Evolutionary conservation across 1,284 basidiomycete species (phyloP).

Genomic region (Moniliophthora roreri): DNA sequence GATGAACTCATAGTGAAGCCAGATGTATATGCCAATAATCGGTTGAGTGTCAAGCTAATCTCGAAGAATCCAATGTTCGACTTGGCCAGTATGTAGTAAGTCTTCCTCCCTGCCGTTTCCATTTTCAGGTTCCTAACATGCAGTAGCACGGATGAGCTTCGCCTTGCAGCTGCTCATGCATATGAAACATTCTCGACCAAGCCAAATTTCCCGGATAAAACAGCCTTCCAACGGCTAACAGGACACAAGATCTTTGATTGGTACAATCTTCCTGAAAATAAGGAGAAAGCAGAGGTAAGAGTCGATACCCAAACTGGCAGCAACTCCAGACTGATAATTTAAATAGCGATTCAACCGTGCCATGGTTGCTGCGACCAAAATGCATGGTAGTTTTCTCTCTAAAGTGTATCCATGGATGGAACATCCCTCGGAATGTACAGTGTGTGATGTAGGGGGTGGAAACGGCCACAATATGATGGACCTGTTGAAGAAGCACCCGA

Average conservation of each 20-base stretch:
- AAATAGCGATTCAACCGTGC: conserved; percentile 24
- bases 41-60: conserved; percentile 27
- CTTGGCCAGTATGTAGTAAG: too few species aligned
- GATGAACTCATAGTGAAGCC: conserved; percentile 8
- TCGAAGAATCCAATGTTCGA: conserved; percentile 21
- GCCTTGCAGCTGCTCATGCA: conserved; percentile 8
- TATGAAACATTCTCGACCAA: conserved; percentile 10
- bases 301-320: too few species aligned
- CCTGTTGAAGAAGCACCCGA: conserved; percentile 38
- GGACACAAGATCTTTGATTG: conserved; percentile 11
- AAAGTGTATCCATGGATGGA: conserved; percentile 48
- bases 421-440: conserved; percentile 29
- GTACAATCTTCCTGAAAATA: conserved; percentile 2
- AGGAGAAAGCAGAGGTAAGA: neutral
- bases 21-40: conserved; percentile 33
- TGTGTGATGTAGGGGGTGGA: conserved; percentile 52
- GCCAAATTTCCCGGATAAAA: conserved; percentile 2
- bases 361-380: conserved; percentile 28
- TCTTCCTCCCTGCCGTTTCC: conserved; percentile 21
- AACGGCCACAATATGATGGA: conserved; percentile 42
- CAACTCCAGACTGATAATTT: too few species aligned
- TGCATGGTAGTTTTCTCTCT: conserved; percentile 10
- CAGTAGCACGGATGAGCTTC: conserved; percentile 22
- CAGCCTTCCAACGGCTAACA: conserved; percentile 9
- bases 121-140: conserved; percentile 2